These are phyloP conservation scores for Podochytrium sp. DNA, from an alignment of 192 early-diverging fungal species.

Conservation along the genomic window DNA sequence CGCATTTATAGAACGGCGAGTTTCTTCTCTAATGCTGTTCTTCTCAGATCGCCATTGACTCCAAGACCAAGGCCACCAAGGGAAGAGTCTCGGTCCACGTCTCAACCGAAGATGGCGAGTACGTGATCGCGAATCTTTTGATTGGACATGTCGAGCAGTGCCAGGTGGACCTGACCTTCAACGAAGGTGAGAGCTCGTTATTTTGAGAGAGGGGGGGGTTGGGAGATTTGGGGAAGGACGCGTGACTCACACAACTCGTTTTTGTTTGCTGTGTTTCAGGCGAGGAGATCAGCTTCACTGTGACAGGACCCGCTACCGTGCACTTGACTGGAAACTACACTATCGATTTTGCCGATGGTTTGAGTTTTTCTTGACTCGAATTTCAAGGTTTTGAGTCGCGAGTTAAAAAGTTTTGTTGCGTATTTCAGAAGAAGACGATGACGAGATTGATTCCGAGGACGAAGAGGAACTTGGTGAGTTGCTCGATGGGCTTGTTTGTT, in stretches of 20 bases:
- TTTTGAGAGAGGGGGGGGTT: no score
- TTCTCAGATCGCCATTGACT: slow-evolving; percentile 75
- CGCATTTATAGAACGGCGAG: not conserved
- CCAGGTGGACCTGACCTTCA: slow-evolving; percentile 59
- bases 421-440: not conserved
- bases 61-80: slow-evolving; percentile 44
- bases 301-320: slow-evolving; percentile 62
- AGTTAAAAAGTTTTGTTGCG: not conserved
- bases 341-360: slow-evolving; percentile 31
- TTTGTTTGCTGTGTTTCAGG: no score
- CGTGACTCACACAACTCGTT: no score
- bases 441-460: not conserved
- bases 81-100: slow-evolving; percentile 72
- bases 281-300: slow-evolving; percentile 79
- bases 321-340: slow-evolving; percentile 73
- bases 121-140: slow-evolving; percentile 81
- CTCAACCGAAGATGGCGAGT: slow-evolving; percentile 71
- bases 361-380: not conserved
- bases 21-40: not conserved
- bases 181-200: slow-evolving; percentile 37
- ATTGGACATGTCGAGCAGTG: slow-evolving; percentile 81
- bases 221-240: no score
- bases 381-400: not conserved
- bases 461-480: not conserved
- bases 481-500: no score